Base-by-base conservation (phyloP, 2,329 filamentous ascomycete genomes). In the Drechslerella dactyloides region DNA sequence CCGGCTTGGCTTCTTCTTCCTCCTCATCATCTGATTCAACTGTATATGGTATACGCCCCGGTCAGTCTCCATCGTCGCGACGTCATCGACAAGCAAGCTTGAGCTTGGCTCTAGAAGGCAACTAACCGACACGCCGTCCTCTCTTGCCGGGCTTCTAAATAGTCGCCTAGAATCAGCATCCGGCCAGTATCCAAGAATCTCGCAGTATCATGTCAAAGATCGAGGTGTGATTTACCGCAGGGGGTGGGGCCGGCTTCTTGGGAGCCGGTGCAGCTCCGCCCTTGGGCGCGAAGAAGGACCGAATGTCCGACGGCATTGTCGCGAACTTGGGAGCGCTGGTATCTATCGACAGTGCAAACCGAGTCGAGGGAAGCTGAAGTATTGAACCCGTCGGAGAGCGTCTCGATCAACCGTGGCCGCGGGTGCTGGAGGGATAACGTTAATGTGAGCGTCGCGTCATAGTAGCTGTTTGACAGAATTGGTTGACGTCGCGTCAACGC, bases 211-310 rank as follows among this genome's bases (percentile, higher is more conserved):
- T 27, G 21, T 10, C 1, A 1, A 19, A 33, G 17, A n/a, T n/a
- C n/a, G n/a, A n/a, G n/a, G n/a, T n/a, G n/a, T n/a, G 46, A 61
- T 60, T 21, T 53, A 74, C 68, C 11, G 72, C 52, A 69, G 74
- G 42, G 21, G 79, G 51, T 11, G 68, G 65, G 46, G 68, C 66
- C 73, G 50, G 35, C 40, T 72, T 72, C 44, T 72, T 72, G 8
- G 61, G 52, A 13, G 61, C 33, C 1, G 68, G 66, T 35, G 60
- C 64, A 44, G 68, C 68, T 74, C 85, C 84, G 57, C 86, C 86
- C 79, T 92, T 92, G 73, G 89, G 87, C 62, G 89, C 87, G 82
- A 97, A 97, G 81, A 97, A 97, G 76, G 84, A 91, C 78, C 93
- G 86, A 77, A 97, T 97, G 80, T 97, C 93, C 74, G 84, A 78